These are phyloP conservation scores for Phytophthora uliginosa DNA, from an alignment of 352 stramenopile species.

Conservation along the genomic window DNA sequence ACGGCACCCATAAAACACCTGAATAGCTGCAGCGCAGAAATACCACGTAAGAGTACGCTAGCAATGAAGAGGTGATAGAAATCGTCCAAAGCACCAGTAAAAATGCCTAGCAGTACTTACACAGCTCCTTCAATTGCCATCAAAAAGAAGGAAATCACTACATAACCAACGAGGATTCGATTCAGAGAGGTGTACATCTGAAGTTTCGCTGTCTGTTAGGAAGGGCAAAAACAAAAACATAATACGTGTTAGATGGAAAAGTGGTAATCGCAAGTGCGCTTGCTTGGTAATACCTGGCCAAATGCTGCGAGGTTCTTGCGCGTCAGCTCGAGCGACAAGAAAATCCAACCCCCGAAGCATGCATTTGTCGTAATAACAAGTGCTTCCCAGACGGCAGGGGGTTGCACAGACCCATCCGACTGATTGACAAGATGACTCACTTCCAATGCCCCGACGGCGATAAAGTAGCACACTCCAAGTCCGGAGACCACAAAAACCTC, in stretches of 20 bases:
- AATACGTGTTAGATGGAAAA: background rate
- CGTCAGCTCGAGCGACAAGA: slow-evolving; percentile 80
- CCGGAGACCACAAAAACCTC: slow-evolving; percentile 83
- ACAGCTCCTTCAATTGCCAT: slow-evolving; percentile 81
- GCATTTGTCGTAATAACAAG: slow-evolving; percentile 84
- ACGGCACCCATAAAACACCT: slow-evolving; percentile 62
- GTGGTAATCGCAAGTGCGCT: background rate
- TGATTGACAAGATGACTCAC: slow-evolving; percentile 87
- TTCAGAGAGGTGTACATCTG: slow-evolving; percentile 79
- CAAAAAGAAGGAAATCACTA: slow-evolving; percentile 77
- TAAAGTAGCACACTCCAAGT: slow-evolving; percentile 84
- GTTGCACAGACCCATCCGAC: slow-evolving; percentile 68
- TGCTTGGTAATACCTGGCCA: slow-evolving; percentile 59
- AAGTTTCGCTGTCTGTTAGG: slow-evolving; percentile 69
- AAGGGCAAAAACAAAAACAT: background rate
- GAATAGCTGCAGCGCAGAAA: slow-evolving; percentile 64
- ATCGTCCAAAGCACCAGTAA: background rate
- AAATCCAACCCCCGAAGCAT: slow-evolving; percentile 91
- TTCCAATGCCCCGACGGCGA: slow-evolving; percentile 80
- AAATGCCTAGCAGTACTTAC: slow-evolving; percentile 53
- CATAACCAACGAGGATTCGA: slow-evolving; percentile 67
- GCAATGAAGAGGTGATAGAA: background rate
- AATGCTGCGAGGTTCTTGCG: slow-evolving; percentile 84
- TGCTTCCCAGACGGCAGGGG: slow-evolving; percentile 79
- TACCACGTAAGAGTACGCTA: background rate